phyloP scores from a whole-genome alignment of 306 rosid species.

The Casuarina cunninghamiana region DNA sequence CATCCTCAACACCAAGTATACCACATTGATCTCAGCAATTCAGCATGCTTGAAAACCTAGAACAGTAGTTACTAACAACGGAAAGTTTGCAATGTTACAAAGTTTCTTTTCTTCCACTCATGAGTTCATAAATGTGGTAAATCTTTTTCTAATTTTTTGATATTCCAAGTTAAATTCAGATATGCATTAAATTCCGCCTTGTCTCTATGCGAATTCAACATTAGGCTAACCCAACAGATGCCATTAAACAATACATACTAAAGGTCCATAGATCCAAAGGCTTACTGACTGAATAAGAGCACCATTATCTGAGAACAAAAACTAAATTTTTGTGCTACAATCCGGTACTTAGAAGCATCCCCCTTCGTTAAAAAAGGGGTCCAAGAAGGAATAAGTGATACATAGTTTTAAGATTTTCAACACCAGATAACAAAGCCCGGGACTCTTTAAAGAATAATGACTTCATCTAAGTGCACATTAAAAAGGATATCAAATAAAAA shows the following conservation, averaged over 20 bases:
- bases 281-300: neutral
- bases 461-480: neutral
- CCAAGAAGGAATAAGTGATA: neutral
- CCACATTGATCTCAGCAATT: neutral
- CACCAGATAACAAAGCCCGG: neutral
- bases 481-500: slow-evolving; percentile 5
- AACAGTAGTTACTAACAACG: neutral
- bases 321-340: neutral
- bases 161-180: neutral
- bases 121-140: neutral
- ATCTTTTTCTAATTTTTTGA: neutral
- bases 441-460: neutral
- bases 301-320: neutral
- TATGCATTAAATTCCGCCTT: neutral
- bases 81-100: neutral
- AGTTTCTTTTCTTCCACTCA: neutral
- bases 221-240: neutral
- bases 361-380: neutral
- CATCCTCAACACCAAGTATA: neutral
- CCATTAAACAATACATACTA: neutral
- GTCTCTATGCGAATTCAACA: neutral
- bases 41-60: neutral
- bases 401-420: neutral
- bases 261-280: neutral
- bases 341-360: neutral